phyloP scores from a whole-genome alignment of 2,329 filamentous ascomycete species.

The Calcarisporium arbuscula region DNA sequence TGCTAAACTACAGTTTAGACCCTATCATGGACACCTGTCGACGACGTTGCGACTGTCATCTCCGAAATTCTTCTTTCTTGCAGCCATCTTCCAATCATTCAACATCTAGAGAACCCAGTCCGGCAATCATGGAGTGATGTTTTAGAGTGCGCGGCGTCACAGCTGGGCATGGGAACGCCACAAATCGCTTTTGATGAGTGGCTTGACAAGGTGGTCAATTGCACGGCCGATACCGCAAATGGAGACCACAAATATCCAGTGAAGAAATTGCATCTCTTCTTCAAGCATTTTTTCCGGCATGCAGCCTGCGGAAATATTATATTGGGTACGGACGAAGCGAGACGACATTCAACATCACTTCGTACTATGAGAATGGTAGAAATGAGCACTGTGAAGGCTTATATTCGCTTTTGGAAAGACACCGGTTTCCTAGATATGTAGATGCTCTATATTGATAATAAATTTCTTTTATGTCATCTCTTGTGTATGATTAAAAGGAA shows the following conservation, averaged over 20 bases:
- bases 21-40: slow-evolving; percentile 13
- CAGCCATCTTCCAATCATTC: slow-evolving; percentile 2
- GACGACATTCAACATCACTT: slow-evolving; percentile 7
- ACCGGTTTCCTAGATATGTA: slow-evolving; percentile 11
- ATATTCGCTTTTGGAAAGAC: slow-evolving; percentile 11
- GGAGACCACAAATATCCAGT: slow-evolving; percentile 11
- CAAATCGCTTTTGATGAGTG: slow-evolving; percentile 9
- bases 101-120: slow-evolving; percentile 13
- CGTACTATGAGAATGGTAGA: slow-evolving; percentile 7
- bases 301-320: slow-evolving; percentile 12
- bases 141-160: slow-evolving; percentile 3
- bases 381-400: slow-evolving; percentile 6
- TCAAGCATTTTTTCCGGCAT: slow-evolving; percentile 11
- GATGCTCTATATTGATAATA: no score
- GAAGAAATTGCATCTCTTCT: slow-evolving; percentile 11
- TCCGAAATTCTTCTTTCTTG: slow-evolving; percentile 9
- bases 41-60: slow-evolving; percentile 12
- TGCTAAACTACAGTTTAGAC: no score
- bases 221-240: slow-evolving; percentile 1
- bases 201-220: slow-evolving; percentile 9
- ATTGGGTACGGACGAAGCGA: slow-evolving; percentile 11
- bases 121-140: slow-evolving; percentile 11
- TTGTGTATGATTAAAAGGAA: no score
- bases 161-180: slow-evolving; percentile 8
- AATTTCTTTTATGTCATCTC: no score